Evolutionary conservation across 352 stramenopile genomes (phyloP).

Genomic region (Phytopythium aichiense): DNA sequence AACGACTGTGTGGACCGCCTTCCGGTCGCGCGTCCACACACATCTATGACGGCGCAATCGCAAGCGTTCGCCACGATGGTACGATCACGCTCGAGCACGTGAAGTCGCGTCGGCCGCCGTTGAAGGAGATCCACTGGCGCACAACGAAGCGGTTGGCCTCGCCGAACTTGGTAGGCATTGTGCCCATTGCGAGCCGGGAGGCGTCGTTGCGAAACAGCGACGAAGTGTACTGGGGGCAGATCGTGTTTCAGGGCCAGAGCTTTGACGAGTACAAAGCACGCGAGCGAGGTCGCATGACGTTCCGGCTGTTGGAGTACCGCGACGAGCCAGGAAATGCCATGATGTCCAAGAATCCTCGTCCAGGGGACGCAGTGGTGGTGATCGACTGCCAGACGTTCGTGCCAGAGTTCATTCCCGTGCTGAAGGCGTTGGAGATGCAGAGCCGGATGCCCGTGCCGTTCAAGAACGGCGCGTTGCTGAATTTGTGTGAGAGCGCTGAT

Average conservation of each 20-base stretch:
- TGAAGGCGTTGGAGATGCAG: constrained; percentile 77
- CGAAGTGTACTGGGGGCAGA: constrained; percentile 73
- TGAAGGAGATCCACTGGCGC: constrained; percentile 67
- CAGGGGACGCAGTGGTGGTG: constrained; percentile 59
- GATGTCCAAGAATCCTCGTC: constrained; percentile 37
- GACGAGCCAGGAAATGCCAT: constrained; percentile 60
- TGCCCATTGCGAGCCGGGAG: constrained; percentile 48
- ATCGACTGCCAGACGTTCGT: constrained; percentile 88
- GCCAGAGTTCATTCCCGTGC: constrained; percentile 82
- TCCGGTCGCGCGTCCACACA: constrained; percentile 67
- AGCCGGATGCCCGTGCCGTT: constrained; percentile 71
- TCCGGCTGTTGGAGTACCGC: constrained; percentile 72
- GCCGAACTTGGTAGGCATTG: constrained; percentile 80
- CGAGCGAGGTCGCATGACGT: constrained; percentile 46
- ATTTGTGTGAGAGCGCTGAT: constrained; percentile 26
- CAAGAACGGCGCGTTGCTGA: constrained; percentile 64
- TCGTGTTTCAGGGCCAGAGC: constrained; percentile 66
- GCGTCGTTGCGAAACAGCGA: constrained; percentile 41
- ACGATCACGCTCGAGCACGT: constrained; percentile 61
- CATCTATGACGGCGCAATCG: constrained; percentile 69
- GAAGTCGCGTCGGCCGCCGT: constrained; percentile 50
- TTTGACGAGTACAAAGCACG: constrained; percentile 62
- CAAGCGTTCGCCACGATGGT: constrained; percentile 48
- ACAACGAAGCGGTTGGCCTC: constrained; percentile 73
- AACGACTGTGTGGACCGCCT: constrained; percentile 47